Evolutionary conservation across 73 alveolate species (phyloP).

Genomic region (Durusdinium trenchii): DNA sequence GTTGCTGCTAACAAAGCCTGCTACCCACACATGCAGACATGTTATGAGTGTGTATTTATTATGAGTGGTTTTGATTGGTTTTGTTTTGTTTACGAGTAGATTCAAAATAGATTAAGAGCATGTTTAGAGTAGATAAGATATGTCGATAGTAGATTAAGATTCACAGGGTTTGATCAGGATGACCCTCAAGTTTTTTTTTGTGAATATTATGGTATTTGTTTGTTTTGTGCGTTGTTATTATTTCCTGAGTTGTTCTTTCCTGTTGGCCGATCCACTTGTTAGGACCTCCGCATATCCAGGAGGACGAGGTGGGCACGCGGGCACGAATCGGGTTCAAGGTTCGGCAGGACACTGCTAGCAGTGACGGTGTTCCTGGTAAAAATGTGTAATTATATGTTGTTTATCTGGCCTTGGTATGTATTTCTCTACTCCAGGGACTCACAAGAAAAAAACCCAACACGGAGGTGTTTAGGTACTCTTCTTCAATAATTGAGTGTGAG

Average conservation of each 20-base stretch:
- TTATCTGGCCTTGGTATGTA: no score
- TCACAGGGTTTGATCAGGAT: background rate
- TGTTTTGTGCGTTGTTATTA: background rate
- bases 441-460: no score
- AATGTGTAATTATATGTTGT: no score
- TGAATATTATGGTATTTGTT: background rate
- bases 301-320: conserved; percentile 10
- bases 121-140: background rate
- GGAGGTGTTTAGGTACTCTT: no score
- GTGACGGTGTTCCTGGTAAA: background rate
- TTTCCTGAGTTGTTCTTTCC: background rate
- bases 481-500: no score
- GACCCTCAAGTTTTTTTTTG: background rate
- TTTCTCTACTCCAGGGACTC: no score
- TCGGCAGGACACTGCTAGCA: background rate
- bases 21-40: no score
- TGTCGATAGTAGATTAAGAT: background rate
- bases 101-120: background rate
- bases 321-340: background rate
- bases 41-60: no score
- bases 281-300: conserved; percentile 56
- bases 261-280: background rate
- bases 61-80: no score
- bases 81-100: no score
- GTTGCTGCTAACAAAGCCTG: no score